Percentiles rank a stretch among this genome's conserved stretches.
Conservation (phyloP, 2,329 filamentous ascomycete species). For the Nemania sp. region DNA sequence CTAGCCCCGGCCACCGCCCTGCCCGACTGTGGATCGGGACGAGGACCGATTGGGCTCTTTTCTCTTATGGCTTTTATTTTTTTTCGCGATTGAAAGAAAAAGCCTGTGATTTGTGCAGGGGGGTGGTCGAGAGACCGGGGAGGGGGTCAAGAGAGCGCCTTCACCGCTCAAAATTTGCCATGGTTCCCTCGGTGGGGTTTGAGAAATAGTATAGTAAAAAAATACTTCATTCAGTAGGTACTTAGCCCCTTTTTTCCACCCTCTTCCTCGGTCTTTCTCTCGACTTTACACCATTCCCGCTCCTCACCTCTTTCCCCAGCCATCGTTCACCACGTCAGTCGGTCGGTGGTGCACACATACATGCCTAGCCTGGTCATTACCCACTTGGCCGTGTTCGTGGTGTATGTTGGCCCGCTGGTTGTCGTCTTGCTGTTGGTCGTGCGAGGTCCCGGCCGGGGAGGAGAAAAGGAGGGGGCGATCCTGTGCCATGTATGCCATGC, state of each 20-base stretch:
- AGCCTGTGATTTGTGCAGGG: not conserved
- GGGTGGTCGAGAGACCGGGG: not conserved
- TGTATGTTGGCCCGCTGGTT: not conserved
- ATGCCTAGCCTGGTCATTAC: too few relatives aligned
- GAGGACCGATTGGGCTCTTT: conserved; percentile 19
- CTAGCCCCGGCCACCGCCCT: not conserved
- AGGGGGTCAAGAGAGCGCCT: not conserved
- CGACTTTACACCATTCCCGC: too few relatives aligned
- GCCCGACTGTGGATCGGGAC: conserved; percentile 20
- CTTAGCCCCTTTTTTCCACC: too few relatives aligned
- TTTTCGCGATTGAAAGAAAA: too few relatives aligned
- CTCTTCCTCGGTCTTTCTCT: too few relatives aligned
- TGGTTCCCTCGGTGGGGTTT: conserved; percentile 10
- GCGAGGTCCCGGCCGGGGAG: too few relatives aligned
- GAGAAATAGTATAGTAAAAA: too few relatives aligned
- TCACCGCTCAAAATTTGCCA: conserved; percentile 18
- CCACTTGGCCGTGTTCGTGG: not conserved
- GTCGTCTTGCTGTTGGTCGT: not conserved
- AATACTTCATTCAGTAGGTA: too few relatives aligned
- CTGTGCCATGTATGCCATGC: too few relatives aligned
- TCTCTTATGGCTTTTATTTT: not conserved
- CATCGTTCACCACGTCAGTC: conserved; percentile 30
- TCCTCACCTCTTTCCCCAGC: conserved; percentile 23
- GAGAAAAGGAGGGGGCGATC: too few relatives aligned
- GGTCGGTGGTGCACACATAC: too few relatives aligned